Evolutionary conservation across 139 green algal genomes (phyloP), one percentile per base, ranked within the genome.

Genomic region (Diplosphaera chodatii): DNA sequence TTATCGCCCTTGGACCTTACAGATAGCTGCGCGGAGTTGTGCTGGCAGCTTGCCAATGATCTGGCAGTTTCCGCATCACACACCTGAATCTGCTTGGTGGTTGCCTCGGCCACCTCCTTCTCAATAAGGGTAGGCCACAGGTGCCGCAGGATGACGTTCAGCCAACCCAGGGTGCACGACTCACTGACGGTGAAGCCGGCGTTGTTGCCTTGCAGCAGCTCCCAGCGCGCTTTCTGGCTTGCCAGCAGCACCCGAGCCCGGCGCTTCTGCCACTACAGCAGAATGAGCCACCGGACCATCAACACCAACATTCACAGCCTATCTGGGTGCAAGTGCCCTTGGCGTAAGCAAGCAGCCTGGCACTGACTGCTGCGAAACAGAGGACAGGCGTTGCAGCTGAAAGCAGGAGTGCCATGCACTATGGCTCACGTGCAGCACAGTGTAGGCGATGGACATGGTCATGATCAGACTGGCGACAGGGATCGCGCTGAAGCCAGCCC

Each of bases 91-190:
- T 28, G 27, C 64, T 66, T 68, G 32, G 63, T 76, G 28, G 40
- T 62, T 27, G 55, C 37, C n/a, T 76, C 64, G 28, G 71, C 69
- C 21, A 70, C 33, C 48, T 76, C 30, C 30, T 70, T 70, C 30
- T 76, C 71, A 16, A 76, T 28, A 0, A 76, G 40, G 4, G 71
- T 76, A 2, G 71, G 71, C 71, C 71, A 76, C 6, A 76, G 64
- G 29, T 76, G 71, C 5, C 71, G 40, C 64, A 76, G 34, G 10
- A 76, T 10, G 4, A 76, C 71, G 34, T 76, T 76, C 21, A 76
- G 37, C 71, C 71, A 76, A 40, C 71, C 71, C 55, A 70, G 40
- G 3, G 71, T 76, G 32, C 69, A 76, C 28, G 34, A 66, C 67
- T 76, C 71, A 16, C 40, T 63, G 28, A 76, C 63, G 25, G 63